phyloP scores from a whole-genome alignment of 305 asterid genomes.

The Fraxinus xanthoxyloides region DNA sequence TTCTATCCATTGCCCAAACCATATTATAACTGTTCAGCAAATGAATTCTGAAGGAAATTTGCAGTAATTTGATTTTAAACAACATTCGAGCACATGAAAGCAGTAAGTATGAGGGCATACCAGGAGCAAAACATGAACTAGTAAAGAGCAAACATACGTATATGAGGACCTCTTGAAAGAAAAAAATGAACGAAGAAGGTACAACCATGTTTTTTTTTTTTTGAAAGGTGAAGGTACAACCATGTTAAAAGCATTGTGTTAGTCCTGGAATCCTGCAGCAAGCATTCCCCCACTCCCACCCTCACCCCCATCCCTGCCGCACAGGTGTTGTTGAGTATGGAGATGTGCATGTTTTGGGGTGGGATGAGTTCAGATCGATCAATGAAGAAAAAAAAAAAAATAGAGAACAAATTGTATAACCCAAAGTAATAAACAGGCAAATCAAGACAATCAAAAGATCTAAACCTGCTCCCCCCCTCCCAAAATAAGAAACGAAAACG shows the following conservation, averaged over 20 bases:
- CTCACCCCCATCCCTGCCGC: background rate
- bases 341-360: background rate
- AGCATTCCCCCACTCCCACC: background rate
- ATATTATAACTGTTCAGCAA: background rate
- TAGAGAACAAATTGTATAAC: background rate
- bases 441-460: constrained; percentile 3
- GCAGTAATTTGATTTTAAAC: background rate
- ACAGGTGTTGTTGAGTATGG: background rate
- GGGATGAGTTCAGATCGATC: constrained; percentile 1
- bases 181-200: background rate
- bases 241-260: background rate
- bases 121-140: background rate
- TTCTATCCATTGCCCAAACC: background rate
- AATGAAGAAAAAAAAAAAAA: background rate
- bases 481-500: background rate
- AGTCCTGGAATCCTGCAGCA: background rate
- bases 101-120: constrained; percentile 8
- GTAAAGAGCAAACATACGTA: background rate
- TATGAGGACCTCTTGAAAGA: background rate
- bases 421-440: constrained; percentile 3
- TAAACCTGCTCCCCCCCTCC: background rate
- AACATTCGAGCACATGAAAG: background rate
- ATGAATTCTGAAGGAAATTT: background rate
- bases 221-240: background rate
- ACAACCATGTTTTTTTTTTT: constrained; percentile 8